phyloP scores from a whole-genome alignment of 495 filamentous ascomycete species.

The Penicillium tannophilum region DNA sequence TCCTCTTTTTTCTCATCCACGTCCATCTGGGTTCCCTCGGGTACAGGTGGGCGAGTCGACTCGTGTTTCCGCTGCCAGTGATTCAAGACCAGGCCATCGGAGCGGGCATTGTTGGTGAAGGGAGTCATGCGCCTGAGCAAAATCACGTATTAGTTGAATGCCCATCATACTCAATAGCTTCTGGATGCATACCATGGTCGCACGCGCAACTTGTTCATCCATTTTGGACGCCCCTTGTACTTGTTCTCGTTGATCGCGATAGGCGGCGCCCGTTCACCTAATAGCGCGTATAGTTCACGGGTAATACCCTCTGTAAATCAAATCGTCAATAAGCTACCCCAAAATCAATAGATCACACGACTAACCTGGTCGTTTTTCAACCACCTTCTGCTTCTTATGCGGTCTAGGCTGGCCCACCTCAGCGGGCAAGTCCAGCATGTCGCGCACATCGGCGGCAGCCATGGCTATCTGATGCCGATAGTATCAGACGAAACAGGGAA shows the following conservation, averaged over 20 bases:
- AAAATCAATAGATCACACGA: not conserved
- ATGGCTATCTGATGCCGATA: slow-evolving; percentile 44
- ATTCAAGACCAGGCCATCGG: slow-evolving; percentile 57
- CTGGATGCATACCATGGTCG: slow-evolving; percentile 52
- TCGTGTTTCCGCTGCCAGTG: slow-evolving; percentile 64
- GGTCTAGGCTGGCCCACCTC: slow-evolving; percentile 60
- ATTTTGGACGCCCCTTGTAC: slow-evolving; percentile 64
- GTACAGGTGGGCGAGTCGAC: slow-evolving; percentile 39
- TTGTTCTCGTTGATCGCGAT: slow-evolving; percentile 67
- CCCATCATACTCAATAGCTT: not conserved
- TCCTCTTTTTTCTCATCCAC: slow-evolving; percentile 32
- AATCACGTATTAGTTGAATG: slow-evolving; percentile 5
- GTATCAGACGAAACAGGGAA: slow-evolving; percentile 2
- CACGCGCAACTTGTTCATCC: slow-evolving; percentile 54
- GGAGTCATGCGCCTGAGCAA: slow-evolving; percentile 50
- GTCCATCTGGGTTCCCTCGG: slow-evolving; percentile 46
- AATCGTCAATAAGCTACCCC: not conserved
- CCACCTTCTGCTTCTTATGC: slow-evolving; percentile 76
- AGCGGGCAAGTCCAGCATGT: slow-evolving; percentile 81
- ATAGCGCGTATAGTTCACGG: slow-evolving; percentile 64
- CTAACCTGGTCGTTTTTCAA: slow-evolving; percentile 68
- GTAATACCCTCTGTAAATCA: slow-evolving; percentile 69
- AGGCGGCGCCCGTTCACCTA: slow-evolving; percentile 68
- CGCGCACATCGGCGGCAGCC: slow-evolving; percentile 82
- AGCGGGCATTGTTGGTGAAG: slow-evolving; percentile 62